Evolutionary conservation across 257 asterid species (phyloP).

Genomic region (Nicotiana otophora): DNA sequence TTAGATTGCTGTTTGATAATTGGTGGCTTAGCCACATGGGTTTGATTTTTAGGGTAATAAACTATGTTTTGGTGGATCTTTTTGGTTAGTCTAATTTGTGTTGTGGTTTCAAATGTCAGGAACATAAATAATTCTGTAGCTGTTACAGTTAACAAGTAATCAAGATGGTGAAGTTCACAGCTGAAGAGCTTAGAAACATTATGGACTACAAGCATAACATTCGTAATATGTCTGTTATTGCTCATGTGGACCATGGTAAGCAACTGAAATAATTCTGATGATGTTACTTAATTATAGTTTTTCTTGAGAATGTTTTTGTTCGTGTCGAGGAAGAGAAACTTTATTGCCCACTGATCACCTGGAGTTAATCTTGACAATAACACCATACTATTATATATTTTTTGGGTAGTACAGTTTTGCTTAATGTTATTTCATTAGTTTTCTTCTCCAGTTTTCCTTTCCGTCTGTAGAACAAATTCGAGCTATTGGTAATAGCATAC

Average conservation of each 20-base stretch:
- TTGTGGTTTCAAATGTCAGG: neutral
- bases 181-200: slow-evolving; percentile 33
- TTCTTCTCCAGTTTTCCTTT: neutral
- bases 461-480: neutral
- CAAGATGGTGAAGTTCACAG: slow-evolving; percentile 45
- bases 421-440: neutral
- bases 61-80: neutral
- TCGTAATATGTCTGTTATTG: slow-evolving; percentile 44
- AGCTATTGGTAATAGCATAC: neutral
- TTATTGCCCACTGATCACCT: neutral
- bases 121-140: neutral
- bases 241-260: slow-evolving; percentile 45
- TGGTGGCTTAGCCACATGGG: too few species aligned
- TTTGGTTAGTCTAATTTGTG: neutral
- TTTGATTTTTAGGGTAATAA: too few species aligned
- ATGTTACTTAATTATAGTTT: too few species aligned
- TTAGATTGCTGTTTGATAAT: too few species aligned
- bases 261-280: neutral
- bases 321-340: neutral
- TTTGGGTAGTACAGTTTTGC: neutral
- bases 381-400: neutral
- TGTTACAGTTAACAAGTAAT: too few species aligned
- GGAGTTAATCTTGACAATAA: neutral
- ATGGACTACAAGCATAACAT: slow-evolving; percentile 42
- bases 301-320: neutral